A percentile compares a stretch with the other conserved stretches of the same genome.
These are phyloP conservation scores for Teratosphaeria viscida DNA, from an alignment of 2,329 filamentous ascomycete genomes.

Conservation along the genomic window DNA sequence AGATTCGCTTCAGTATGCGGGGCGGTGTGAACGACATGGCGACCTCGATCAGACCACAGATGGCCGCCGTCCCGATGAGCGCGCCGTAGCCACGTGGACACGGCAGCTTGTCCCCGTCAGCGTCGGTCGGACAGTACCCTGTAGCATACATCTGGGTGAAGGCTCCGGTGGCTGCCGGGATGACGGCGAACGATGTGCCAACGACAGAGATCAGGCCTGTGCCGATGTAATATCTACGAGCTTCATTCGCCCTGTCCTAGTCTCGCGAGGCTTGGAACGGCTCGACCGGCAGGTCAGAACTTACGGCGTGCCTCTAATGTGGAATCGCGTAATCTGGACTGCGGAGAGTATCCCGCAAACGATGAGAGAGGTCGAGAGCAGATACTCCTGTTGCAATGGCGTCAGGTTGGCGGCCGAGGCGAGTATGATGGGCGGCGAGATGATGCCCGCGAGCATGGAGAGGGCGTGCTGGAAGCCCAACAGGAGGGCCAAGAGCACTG, in stretches of 20 bases:
- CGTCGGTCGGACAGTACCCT: too few relatives aligned
- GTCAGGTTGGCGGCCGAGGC: slow-evolving; percentile 55
- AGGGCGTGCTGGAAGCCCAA: slow-evolving; percentile 72
- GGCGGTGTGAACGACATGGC: too few relatives aligned
- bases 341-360: slow-evolving; percentile 65
- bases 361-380: slow-evolving; percentile 68
- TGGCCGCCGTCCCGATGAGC: too few relatives aligned
- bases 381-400: slow-evolving; percentile 56
- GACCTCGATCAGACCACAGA: too few relatives aligned
- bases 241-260: background rate
- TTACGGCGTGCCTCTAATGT: slow-evolving; percentile 54
- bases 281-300: background rate
- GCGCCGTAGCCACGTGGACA: too few relatives aligned
- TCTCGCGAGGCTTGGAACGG: background rate
- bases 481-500: slow-evolving; percentile 60
- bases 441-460: slow-evolving; percentile 58
- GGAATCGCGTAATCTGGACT: slow-evolving; percentile 69
- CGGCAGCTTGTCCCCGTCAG: too few relatives aligned
- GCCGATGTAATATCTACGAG: slow-evolving; percentile 52
- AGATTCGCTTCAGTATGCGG: too few relatives aligned
- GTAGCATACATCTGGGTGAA: too few relatives aligned
- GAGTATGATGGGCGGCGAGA: slow-evolving; percentile 69
- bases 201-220: slow-evolving; percentile 74
- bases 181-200: slow-evolving; percentile 67
- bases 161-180: slow-evolving; percentile 63